Percentiles rank a stretch among this genome's conserved stretches.
Evolutionary conservation across 345 rosid genomes (phyloP).

Genomic region (Eucalyptus shirleyi): DNA sequence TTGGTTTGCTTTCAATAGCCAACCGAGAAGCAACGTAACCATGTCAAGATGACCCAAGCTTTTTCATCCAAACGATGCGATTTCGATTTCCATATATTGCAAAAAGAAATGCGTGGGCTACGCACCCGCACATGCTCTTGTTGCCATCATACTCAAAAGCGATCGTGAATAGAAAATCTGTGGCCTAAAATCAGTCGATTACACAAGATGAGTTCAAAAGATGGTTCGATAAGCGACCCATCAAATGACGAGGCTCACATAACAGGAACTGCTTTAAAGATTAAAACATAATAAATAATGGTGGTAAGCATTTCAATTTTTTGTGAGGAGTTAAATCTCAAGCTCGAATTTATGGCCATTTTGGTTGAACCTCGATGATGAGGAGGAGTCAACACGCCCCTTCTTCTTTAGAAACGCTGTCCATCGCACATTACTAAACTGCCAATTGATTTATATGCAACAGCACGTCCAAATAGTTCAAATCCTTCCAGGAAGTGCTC

Average conservation of each 20-base stretch:
- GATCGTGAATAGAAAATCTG: neutral
- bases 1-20: neutral
- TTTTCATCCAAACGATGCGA: neutral
- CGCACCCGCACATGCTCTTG: neutral
- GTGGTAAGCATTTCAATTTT: neutral
- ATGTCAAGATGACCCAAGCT: neutral
- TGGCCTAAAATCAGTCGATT: neutral
- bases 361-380: neutral
- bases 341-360: neutral
- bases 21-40: neutral
- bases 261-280: neutral
- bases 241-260: neutral
- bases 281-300: neutral
- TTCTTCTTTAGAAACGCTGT: neutral
- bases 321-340: neutral
- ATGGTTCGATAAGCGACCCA: neutral
- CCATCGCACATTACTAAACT: neutral
- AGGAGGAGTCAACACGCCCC: neutral
- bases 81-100: neutral
- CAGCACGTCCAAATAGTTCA: conserved; percentile 18
- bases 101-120: neutral
- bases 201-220: neutral
- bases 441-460: neutral
- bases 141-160: neutral
- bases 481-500: conserved; percentile 17